Base-by-base conservation (phyloP, 768 basidiomycete species). In the Termitomyces sp. region DNA sequence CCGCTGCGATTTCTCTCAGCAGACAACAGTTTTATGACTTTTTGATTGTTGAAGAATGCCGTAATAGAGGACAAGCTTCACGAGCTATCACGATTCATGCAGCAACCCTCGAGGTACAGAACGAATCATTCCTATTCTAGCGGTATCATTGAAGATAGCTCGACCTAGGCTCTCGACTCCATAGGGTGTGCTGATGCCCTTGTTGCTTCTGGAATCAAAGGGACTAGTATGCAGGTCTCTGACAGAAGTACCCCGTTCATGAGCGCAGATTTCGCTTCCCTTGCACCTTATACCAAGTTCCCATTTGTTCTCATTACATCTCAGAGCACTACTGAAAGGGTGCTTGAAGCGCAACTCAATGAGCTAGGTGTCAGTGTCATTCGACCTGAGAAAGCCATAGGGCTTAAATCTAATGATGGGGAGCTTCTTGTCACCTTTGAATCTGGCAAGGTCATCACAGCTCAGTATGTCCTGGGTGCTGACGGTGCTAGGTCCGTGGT, bases 401-500 rank as follows among this genome's bases (percentile, higher is more conserved):
- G 73, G n/a, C 56, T 82, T 55, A 70, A 67, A 55, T 61, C 63
- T 7, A 74, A 70, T 47, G 56, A 63, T n/a, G 68, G 75, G 35
- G 66, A 66, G 12, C 28, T 76, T 13, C 72, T 79, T 14, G 80
- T 79, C n/a, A 63, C 67, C 0, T 82, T 84, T 61, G 79, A 82
- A 33, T 72, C 75, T 48, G 82, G 82, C 4, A 72, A 72, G 38
- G 64, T 69, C 13, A 73, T 83, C 40, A 72, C 67, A 3, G 67
- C 82, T 14, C 74, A 72, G 36, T 82, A 81, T 64, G 75, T 83
- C 5, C 63, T 83, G 35, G 82, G 79, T 26, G 81, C 82, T 5
- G 82, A 85, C 63, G 82, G 83, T 4, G 69, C 79, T 3, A 73
- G 66, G 58, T 84, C 82, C 0, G 63, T 66, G 36, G 82, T 82